Evolutionary conservation across 768 basidiomycete genomes (phyloP).

Genomic region (Suillus hirtellus): DNA sequence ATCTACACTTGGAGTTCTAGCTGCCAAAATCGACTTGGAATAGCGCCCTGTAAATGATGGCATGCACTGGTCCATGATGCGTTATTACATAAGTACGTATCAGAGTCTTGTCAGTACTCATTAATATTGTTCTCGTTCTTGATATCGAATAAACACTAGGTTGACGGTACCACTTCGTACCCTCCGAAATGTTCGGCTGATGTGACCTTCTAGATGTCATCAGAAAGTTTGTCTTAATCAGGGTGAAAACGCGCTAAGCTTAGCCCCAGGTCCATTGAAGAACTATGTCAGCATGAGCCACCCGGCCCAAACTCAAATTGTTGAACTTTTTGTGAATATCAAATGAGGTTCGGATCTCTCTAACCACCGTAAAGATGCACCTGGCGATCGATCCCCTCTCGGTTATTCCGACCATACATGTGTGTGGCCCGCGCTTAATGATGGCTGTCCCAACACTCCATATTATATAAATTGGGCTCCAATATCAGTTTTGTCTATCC

Average conservation of each 20-base stretch:
- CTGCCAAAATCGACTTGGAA: neutral
- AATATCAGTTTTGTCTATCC: neutral
- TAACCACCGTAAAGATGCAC: neutral
- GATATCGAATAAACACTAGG: neutral
- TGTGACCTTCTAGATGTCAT: neutral
- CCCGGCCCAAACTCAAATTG: neutral
- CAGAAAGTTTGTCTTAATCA: neutral
- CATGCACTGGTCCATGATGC: neutral
- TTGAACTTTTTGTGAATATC: neutral
- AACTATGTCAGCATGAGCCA: neutral
- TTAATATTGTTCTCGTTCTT: neutral
- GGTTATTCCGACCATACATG: neutral
- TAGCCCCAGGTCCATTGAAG: neutral
- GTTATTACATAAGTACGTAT: neutral
- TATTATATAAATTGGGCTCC: neutral
- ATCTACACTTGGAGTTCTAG: neutral
- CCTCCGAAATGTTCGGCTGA: neutral
- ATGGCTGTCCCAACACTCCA: neutral
- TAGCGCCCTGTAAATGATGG: neutral
- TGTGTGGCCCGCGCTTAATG: neutral
- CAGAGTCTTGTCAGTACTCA: neutral
- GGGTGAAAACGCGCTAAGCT: neutral
- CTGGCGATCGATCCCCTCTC: neutral
- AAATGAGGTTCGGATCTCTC: neutral
- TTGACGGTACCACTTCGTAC: neutral